phyloP scores from a whole-genome alignment of 2,329 filamentous ascomycete species.

The Zasmidium cellare region DNA sequence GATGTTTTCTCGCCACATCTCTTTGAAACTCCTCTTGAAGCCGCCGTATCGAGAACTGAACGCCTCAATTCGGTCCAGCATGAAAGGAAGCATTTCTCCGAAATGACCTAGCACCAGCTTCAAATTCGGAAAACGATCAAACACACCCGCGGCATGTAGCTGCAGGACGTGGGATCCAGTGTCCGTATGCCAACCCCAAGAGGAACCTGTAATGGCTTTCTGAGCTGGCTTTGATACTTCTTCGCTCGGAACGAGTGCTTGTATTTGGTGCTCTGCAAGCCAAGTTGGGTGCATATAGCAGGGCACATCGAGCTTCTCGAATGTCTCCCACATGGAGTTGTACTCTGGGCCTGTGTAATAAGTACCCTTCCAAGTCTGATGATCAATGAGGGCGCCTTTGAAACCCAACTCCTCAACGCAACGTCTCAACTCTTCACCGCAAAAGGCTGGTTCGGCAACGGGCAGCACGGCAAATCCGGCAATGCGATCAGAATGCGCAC shows the following conservation, averaged over 20 bases:
- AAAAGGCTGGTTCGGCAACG: constrained; percentile 31
- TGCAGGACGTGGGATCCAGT: constrained; percentile 51
- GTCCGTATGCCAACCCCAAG: constrained; percentile 54
- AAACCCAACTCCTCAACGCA: constrained; percentile 34
- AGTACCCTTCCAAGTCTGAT: constrained; percentile 33
- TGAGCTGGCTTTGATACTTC: constrained; percentile 36
- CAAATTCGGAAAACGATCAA: constrained; percentile 55
- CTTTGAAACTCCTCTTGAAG: constrained; percentile 42
- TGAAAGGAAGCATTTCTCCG: constrained; percentile 59
- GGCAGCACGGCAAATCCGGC: constrained; percentile 38
- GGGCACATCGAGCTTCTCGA: constrained; percentile 49
- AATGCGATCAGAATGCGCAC: constrained; percentile 29
- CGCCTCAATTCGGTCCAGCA: constrained; percentile 50
- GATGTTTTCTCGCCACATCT: constrained; percentile 51
- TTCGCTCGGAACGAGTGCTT: constrained; percentile 23
- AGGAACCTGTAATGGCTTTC: constrained; percentile 41
- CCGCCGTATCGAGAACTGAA: constrained; percentile 31
- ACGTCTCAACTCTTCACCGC: constrained; percentile 35
- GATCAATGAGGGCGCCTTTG: constrained; percentile 38
- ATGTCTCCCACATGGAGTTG: constrained; percentile 34
- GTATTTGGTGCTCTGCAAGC: constrained; percentile 40
- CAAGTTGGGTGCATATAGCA: constrained; percentile 55
- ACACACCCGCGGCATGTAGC: constrained; percentile 55
- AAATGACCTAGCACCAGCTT: constrained; percentile 60
- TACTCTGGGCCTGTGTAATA: constrained; percentile 36